These are phyloP conservation scores for Coccomyxa sp. DNA, from an alignment of 139 green algal species.

Conservation along the genomic window DNA sequence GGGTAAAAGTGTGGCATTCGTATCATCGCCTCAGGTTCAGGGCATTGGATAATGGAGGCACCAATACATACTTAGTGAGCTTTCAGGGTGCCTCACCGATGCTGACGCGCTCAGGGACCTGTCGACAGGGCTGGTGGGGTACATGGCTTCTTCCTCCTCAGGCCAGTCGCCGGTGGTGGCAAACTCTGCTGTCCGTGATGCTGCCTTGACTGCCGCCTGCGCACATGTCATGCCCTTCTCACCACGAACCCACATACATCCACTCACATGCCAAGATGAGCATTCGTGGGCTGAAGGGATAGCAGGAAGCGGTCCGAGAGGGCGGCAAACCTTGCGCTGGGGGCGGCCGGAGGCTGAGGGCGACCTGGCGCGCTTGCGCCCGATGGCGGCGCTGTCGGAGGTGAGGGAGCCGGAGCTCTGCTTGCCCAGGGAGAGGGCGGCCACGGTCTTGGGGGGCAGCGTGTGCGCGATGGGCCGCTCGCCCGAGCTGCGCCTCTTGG, in stretches of 20 bases:
- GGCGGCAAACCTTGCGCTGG: not conserved
- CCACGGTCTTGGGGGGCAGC: constrained; percentile 2
- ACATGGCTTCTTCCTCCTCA: constrained; percentile 6
- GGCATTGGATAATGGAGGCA: too few species aligned
- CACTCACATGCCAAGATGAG: too few species aligned
- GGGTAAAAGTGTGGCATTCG: too few species aligned
- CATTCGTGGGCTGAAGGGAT: too few species aligned
- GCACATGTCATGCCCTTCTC: not conserved
- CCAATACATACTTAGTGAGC: too few species aligned
- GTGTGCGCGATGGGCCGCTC: too few species aligned
- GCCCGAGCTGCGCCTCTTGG: not conserved
- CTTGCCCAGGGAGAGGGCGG: not conserved
- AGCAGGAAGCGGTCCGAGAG: not conserved
- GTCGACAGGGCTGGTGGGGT: not conserved
- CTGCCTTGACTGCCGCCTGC: constrained; percentile 37
- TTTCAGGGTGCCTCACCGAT: too few species aligned
- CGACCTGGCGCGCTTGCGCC: not conserved
- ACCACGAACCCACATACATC: too few species aligned
- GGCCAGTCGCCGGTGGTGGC: constrained; percentile 31
- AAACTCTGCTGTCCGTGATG: constrained; percentile 24
- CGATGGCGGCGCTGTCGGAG: not conserved
- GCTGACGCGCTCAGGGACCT: too few species aligned
- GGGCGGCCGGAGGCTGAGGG: not conserved
- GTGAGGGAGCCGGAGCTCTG: constrained; percentile 2
- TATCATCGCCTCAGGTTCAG: too few species aligned